Percentiles rank a stretch among this genome's conserved stretches.
These are phyloP conservation scores for Sporothrix sp. DNA, from an alignment of 2,329 filamentous ascomycete species.

Conservation along the genomic window DNA sequence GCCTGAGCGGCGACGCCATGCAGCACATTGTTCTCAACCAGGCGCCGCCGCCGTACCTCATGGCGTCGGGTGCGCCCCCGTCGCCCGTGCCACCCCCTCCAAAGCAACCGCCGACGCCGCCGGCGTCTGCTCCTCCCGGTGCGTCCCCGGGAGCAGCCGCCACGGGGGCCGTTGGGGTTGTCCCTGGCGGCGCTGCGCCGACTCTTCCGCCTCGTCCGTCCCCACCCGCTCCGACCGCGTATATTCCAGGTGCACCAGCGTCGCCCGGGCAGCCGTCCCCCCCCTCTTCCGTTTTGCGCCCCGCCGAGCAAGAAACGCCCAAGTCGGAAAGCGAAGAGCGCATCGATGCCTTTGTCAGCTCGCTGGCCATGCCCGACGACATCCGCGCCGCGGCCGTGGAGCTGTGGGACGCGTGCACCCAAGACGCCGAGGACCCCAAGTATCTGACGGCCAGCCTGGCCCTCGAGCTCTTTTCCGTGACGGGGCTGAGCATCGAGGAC, in stretches of 20 bases:
- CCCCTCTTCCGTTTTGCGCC: not conserved
- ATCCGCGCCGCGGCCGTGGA: not conserved
- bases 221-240: not conserved
- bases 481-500: constrained; percentile 16
- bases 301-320: not conserved
- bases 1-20: constrained; percentile 3
- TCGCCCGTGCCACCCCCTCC: not conserved
- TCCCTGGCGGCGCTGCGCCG: too few relatives aligned
- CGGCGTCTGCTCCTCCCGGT: not conserved
- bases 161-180: not conserved
- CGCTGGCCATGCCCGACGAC: constrained; percentile 4
- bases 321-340: constrained; percentile 1
- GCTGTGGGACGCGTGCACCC: not conserved
- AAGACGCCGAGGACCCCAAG: not conserved
- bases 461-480: constrained; percentile 16
- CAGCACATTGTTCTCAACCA: constrained; percentile 4
- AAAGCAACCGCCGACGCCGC: not conserved
- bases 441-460: constrained; percentile 19
- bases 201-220: not conserved
- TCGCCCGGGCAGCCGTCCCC: not conserved
- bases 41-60: not conserved
- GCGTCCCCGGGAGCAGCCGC: not conserved
- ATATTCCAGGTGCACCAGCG: not conserved
- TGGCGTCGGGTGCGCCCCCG: not conserved
- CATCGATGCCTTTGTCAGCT: constrained; percentile 3